phyloP scores from a whole-genome alignment of 1,284 basidiomycete genomes.

The Boletus smithii region DNA sequence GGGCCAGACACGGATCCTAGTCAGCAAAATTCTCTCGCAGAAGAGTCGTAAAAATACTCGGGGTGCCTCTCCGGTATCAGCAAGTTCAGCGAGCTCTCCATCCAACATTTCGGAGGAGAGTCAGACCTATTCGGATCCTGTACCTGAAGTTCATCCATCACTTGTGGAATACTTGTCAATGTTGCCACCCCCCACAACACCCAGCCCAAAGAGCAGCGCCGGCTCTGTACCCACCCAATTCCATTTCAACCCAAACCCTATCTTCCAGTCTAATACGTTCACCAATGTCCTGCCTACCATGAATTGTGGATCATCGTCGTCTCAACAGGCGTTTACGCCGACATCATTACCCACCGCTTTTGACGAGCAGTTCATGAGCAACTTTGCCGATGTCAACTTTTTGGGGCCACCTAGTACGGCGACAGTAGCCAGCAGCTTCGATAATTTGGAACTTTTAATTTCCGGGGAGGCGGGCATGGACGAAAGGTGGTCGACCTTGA shows the following conservation, averaged over 20 bases:
- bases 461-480: conserved; percentile 53
- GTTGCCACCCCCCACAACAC: conserved; percentile 32
- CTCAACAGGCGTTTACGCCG: conserved; percentile 13
- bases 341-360: conserved; percentile 14
- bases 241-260: conserved; percentile 12
- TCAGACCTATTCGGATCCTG: conserved; percentile 24
- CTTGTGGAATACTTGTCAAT: conserved; percentile 44
- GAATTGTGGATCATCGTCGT: conserved; percentile 4
- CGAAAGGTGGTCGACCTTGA: conserved; percentile 53
- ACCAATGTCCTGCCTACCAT: conserved; percentile 4
- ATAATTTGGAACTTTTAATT: conserved; percentile 43
- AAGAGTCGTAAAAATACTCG: conserved; percentile 25
- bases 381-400: conserved; percentile 14
- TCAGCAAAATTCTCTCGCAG: conserved; percentile 48
- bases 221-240: conserved; percentile 11
- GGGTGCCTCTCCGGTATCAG: conserved; percentile 17
- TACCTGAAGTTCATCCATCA: conserved; percentile 58
- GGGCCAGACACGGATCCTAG: conserved; percentile 54
- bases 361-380: conserved; percentile 21
- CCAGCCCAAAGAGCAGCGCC: conserved; percentile 12
- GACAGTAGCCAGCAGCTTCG: conserved; percentile 4
- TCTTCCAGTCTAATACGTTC: conserved; percentile 15
- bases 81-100: conserved; percentile 27
- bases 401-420: conserved; percentile 13
- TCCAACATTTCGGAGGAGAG: conserved; percentile 30